phyloP scores from a whole-genome alignment of 306 rosid species.

The Begonia peltatifolia region DNA sequence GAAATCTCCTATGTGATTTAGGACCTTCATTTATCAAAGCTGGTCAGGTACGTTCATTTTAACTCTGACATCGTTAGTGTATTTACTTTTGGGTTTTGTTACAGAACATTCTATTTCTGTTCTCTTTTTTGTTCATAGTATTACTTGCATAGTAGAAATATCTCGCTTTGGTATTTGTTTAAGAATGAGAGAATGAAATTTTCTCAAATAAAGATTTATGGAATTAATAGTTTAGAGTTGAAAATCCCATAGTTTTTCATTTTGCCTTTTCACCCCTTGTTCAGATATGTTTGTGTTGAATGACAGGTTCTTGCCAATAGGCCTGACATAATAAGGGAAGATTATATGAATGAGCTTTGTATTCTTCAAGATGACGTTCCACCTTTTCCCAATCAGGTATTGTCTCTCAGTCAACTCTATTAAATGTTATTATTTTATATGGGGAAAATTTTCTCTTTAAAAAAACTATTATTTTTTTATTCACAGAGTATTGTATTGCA shows the following conservation, averaged over 20 bases:
- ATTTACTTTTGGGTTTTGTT: slow-evolving; percentile 7
- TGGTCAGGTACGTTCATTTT: slow-evolving; percentile 55
- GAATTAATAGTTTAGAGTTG: too few species aligned
- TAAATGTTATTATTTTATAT: slow-evolving; percentile 6
- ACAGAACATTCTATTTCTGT: not conserved
- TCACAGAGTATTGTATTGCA: slow-evolving; percentile 6
- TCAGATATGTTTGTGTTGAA: slow-evolving; percentile 15
- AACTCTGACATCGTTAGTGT: not conserved
- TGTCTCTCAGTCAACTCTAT: slow-evolving; percentile 7
- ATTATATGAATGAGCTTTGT: slow-evolving; percentile 98
- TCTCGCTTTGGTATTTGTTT: not conserved
- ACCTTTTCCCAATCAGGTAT: slow-evolving; percentile 84
- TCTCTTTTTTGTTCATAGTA: not conserved
- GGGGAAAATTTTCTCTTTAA: not conserved
- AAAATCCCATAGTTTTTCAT: not conserved
- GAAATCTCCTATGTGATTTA: slow-evolving; percentile 81
- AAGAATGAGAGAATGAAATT: too few species aligned
- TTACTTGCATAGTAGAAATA: too few species aligned
- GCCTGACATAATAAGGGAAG: slow-evolving; percentile 98
- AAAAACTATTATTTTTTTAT: not conserved
- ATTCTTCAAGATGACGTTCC: slow-evolving; percentile 99
- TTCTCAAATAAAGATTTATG: too few species aligned
- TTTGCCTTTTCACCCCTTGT: slow-evolving; percentile 5
- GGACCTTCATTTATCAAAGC: slow-evolving; percentile 97
- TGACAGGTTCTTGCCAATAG: slow-evolving; percentile 93